A percentile compares a stretch with the other conserved stretches of the same genome.
Conservation (phyloP, 1,284 basidiomycete species). For the Bondarzewia mesenterica region DNA sequence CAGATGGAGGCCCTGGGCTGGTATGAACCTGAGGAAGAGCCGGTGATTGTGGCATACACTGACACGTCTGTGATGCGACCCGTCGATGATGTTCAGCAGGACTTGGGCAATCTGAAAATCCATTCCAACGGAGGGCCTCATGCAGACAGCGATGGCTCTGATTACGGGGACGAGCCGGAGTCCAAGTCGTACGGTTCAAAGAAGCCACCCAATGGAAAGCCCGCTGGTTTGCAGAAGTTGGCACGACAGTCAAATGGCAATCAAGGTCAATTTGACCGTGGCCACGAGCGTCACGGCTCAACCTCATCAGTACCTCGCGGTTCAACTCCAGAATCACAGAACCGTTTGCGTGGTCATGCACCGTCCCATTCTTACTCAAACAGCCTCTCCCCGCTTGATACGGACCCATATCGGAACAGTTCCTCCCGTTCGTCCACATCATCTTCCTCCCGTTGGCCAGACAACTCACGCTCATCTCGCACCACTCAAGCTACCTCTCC, state of each 20-base stretch:
- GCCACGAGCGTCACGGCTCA: background rate
- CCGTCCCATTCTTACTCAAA: constrained; percentile 7
- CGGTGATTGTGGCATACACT: constrained; percentile 16
- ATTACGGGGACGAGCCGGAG: constrained; percentile 15
- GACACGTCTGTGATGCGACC: constrained; percentile 3
- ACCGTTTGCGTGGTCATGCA: constrained; percentile 2
- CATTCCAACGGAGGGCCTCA: constrained; percentile 6
- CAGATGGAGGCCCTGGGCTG: constrained; percentile 50
- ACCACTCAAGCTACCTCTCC: constrained; percentile 23
- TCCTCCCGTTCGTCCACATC: constrained; percentile 19
- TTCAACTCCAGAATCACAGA: background rate
- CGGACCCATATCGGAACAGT: constrained; percentile 11
- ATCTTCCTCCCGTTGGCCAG: constrained; percentile 20
- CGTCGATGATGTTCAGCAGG: constrained; percentile 23
- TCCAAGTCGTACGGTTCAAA: background rate
- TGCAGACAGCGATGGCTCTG: constrained; percentile 17
- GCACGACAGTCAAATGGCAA: background rate
- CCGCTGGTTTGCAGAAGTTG: background rate
- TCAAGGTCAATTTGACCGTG: background rate
- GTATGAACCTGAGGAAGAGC: constrained; percentile 20
- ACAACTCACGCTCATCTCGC: constrained; percentile 25
- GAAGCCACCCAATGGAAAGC: background rate
- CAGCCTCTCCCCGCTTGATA: constrained; percentile 2
- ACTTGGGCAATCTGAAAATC: constrained; percentile 14
- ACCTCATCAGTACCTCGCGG: constrained; percentile 2